Conservation (phyloP, 2,329 filamentous ascomycete species). For the Bipolaris cookei region DNA sequence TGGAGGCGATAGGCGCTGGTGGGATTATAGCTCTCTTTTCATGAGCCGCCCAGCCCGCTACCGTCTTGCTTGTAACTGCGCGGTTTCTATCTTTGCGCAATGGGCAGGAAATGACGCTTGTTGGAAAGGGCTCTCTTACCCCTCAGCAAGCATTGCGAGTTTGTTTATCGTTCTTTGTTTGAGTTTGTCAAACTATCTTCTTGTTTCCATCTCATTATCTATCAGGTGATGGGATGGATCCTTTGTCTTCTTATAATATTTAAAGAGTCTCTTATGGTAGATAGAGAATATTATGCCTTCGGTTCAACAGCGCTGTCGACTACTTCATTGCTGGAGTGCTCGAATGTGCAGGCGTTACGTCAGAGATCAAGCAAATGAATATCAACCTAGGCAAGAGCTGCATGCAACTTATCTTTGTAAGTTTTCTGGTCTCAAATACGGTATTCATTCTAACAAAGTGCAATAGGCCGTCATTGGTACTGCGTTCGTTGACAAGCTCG, state of each 20-base stretch:
- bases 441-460: not conserved
- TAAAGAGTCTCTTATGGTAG: no score
- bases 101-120: slow-evolving; percentile 55
- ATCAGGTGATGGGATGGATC: no score
- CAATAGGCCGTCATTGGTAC: slow-evolving; percentile 44
- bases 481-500: slow-evolving; percentile 42
- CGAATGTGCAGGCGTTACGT: slow-evolving; percentile 44
- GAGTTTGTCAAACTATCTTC: no score
- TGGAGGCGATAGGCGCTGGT: slow-evolving; percentile 63
- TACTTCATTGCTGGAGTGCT: slow-evolving; percentile 45
- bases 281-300: no score
- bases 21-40: slow-evolving; percentile 61
- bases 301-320: slow-evolving; percentile 40
- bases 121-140: no score
- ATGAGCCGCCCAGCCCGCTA: slow-evolving; percentile 57
- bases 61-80: slow-evolving; percentile 58
- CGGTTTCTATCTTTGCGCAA: slow-evolving; percentile 59
- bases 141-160: no score
- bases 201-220: no score
- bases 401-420: slow-evolving; percentile 42
- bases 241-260: no score
- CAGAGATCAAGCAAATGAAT: slow-evolving; percentile 42
- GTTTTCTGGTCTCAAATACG: not conserved
- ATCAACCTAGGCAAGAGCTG: slow-evolving; percentile 47
- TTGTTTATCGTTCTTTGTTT: no score